Base-by-base conservation (phyloP, 805 yeast species). In the Tetrapisispora arboricola region DNA sequence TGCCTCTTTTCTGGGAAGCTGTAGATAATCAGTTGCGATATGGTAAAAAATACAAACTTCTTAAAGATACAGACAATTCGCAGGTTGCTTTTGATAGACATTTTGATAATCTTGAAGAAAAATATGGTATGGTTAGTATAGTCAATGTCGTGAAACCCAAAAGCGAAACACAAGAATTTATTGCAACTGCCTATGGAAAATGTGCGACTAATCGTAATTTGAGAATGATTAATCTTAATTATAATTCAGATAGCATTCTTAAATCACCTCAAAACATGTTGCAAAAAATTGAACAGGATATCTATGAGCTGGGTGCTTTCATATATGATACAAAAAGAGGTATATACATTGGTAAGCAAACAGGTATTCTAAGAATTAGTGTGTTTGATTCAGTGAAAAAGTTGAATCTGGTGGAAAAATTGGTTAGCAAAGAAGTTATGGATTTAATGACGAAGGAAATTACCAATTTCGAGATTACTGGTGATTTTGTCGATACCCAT, bases 1-100 rank as follows among this genome's bases (percentile, higher is more conserved):
- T 88, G 1, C 98, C 99, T 0, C 65, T 92, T 6, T 90, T 85
- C 54, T 92, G 95, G 94, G 98, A 90, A 55, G 90, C 87, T 51
- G 95, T 84, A 46, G 68, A 64, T 33, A 60, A 63, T 25, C 67
- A 63, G 41, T 78, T 92, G 10, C 63, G 92, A 41, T 76, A 87
- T 32, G 76, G 83, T 31, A 90, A 90, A 22, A 90, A 85, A 56
- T 78, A 86, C 31, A 75, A 76, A 27, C 65, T 92, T n/a, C 77
- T 88, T 0, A 71, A 95, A 49, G 79, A 87, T 13, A 61, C 73
- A 26, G 94, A 83, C 42, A 90, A 94, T 11, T 76, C 95, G 0
- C 94, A 86, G 54, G 83, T 90, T 1, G 80, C 90, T 3, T 86
- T 90, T 56, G 80, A 82, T 48, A 76, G 76, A 42, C 98, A 92